Conservation (phyloP, 108 stramenopile genomes). For the Fistulifera pelliculosa region DNA sequence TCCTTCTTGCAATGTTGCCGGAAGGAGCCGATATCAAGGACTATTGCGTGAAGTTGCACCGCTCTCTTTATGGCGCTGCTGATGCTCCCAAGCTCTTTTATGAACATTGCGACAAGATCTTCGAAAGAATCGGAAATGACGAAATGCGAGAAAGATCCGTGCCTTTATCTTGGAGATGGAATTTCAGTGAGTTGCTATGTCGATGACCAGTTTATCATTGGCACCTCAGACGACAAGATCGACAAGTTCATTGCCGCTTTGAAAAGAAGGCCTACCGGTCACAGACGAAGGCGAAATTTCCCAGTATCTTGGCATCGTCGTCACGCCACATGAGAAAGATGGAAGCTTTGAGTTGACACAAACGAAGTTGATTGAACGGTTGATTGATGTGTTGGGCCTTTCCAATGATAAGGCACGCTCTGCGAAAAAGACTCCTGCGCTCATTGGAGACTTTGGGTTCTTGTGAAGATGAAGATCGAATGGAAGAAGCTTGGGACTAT, state of each 20-base stretch:
- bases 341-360: slow-evolving; percentile 20
- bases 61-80: too few relatives aligned
- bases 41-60: too few relatives aligned
- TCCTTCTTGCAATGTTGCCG: too few relatives aligned
- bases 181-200: slow-evolving; percentile 30
- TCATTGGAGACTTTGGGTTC: not conserved
- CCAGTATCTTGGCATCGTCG: slow-evolving; percentile 21
- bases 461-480: not conserved
- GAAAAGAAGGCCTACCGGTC: slow-evolving; percentile 9
- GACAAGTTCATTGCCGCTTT: not conserved
- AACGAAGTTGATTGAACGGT: slow-evolving; percentile 27
- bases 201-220: slow-evolving; percentile 15
- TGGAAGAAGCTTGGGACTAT: not conserved
- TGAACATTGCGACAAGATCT: too few relatives aligned
- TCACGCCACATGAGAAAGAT: slow-evolving; percentile 5
- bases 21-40: too few relatives aligned
- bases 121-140: too few relatives aligned
- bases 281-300: slow-evolving; percentile 18
- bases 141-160: slow-evolving; percentile 29
- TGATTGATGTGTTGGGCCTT: slow-evolving; percentile 36
- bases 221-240: not conserved
- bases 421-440: not conserved
- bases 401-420: not conserved
- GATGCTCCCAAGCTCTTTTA: too few relatives aligned
- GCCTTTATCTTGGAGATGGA: slow-evolving; percentile 20